Conservation (phyloP, 345 rosid species). For the Citrus mangshanensis region DNA sequence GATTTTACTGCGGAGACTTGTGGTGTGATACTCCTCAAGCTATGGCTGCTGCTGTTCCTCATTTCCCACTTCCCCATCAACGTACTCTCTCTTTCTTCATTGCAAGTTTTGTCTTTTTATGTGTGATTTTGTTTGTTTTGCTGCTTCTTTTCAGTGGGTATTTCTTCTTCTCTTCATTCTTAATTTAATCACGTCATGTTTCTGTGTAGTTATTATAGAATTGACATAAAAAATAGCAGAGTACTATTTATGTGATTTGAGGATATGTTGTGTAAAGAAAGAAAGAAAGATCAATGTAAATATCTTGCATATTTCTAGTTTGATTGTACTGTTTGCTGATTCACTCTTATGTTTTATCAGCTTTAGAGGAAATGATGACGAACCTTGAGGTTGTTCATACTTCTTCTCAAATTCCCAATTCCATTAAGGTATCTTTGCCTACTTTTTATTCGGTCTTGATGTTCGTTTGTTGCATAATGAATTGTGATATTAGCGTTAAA, state of each 20-base stretch:
- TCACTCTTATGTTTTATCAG: constrained; percentile 12
- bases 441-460: neutral
- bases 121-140: neutral
- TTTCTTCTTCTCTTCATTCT: too few relatives aligned
- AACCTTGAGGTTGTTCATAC: constrained; percentile 33
- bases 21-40: constrained; percentile 3
- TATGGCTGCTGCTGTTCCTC: neutral
- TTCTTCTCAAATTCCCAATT: constrained; percentile 23
- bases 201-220: neutral
- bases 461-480: neutral
- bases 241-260: neutral
- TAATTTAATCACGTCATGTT: neutral
- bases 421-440: constrained; percentile 24
- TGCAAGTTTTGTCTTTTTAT: neutral
- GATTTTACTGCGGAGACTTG: constrained; percentile 16
- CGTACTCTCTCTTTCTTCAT: neutral
- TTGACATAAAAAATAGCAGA: neutral
- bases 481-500: neutral
- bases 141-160: neutral
- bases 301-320: neutral
- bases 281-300: neutral
- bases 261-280: neutral
- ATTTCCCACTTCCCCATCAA: neutral
- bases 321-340: neutral
- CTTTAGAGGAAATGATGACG: constrained; percentile 33